These are phyloP conservation scores for Porphyrellus cyaneotinctus DNA, from an alignment of 768 basidiomycete genomes.

Conservation along the genomic window DNA sequence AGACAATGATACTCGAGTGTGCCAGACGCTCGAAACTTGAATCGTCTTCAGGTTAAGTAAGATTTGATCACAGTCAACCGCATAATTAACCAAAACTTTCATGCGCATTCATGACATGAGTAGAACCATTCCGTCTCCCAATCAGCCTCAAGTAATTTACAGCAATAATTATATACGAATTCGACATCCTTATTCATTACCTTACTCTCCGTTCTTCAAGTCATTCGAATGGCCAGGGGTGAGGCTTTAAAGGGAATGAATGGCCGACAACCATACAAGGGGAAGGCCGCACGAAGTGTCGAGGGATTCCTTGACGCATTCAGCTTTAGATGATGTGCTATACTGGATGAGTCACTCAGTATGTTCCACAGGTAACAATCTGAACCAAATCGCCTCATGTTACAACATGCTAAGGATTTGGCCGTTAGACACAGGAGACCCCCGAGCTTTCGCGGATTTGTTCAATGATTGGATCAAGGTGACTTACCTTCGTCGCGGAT, in stretches of 20 bases:
- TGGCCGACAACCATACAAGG: neutral
- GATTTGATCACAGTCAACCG: too few species aligned
- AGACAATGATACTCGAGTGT: too few species aligned
- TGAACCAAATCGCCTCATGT: slow-evolving; percentile 20
- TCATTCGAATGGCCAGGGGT: slow-evolving; percentile 21
- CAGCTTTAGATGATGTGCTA: slow-evolving; percentile 34
- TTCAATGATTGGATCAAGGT: slow-evolving; percentile 37
- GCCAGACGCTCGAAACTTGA: too few species aligned
- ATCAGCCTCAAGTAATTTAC: too few species aligned
- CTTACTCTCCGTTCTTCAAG: neutral
- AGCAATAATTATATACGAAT: neutral
- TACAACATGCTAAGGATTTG: slow-evolving; percentile 31
- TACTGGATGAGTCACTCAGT: neutral
- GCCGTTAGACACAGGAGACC: slow-evolving; percentile 24
- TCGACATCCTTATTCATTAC: neutral
- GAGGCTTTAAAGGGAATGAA: slow-evolving; percentile 7
- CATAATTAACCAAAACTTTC: too few species aligned
- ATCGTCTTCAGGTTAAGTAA: too few species aligned
- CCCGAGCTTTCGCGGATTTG: slow-evolving; percentile 28
- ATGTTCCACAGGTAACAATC: neutral
- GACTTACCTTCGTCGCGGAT: slow-evolving; percentile 33
- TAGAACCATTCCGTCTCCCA: too few species aligned
- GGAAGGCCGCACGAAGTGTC: slow-evolving; percentile 27
- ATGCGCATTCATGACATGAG: too few species aligned
- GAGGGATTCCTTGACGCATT: slow-evolving; percentile 33